Conservation (phyloP, 164 flowering plant species). For the Stephania yunnanensis region DNA sequence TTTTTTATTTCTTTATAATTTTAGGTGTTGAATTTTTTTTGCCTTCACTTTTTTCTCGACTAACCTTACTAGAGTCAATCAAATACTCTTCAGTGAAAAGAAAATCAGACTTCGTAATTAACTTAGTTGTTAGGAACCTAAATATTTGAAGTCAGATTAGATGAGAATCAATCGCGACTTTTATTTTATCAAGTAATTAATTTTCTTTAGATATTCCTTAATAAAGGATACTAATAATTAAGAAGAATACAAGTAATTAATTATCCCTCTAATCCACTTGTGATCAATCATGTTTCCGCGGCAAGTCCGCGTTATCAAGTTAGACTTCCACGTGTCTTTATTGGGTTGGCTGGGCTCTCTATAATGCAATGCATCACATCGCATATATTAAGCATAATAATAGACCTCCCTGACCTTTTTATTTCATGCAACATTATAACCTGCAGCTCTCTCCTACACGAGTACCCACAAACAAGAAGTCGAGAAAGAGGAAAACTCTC, state of each 20-base stretch:
- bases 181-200: no score
- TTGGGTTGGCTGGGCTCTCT: background rate
- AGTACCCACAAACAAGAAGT: background rate
- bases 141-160: no score
- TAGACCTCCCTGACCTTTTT: background rate
- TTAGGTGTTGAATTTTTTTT: background rate
- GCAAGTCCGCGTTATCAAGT: background rate
- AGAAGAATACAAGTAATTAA: background rate
- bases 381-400: background rate
- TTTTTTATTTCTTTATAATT: background rate
- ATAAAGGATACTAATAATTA: no score
- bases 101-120: no score
- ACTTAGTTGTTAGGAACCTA: background rate
- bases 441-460: background rate
- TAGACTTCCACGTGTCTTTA: constrained; percentile 12
- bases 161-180: background rate
- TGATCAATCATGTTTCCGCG: background rate
- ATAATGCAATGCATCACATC: background rate
- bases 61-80: no score
- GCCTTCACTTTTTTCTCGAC: background rate
- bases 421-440: background rate
- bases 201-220: no score
- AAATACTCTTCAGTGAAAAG: no score
- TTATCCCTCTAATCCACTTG: background rate
- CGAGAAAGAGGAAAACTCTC: background rate